phyloP scores from a whole-genome alignment of 2,329 filamentous ascomycete genomes.

The Blastomyces emzantsi region DNA sequence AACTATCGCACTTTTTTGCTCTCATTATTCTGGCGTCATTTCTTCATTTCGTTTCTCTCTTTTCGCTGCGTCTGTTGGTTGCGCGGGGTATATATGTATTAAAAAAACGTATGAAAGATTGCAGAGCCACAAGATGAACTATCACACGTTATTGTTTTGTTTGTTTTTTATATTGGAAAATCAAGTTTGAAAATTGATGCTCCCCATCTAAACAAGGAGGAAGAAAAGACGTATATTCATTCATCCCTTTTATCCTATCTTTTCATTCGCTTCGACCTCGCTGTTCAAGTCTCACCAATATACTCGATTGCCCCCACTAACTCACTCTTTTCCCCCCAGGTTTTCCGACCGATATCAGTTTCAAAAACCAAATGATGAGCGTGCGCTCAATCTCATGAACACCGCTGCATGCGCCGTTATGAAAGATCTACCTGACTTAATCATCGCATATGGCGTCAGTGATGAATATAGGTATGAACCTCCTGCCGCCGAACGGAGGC shows the following conservation, averaged over 20 bases:
- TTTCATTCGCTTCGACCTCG: background rate
- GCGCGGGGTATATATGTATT: too few relatives aligned
- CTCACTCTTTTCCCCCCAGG: constrained; percentile 36
- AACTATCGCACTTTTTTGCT: constrained; percentile 11
- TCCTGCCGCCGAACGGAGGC: constrained; percentile 3
- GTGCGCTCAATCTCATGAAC: constrained; percentile 91
- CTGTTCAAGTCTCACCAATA: background rate
- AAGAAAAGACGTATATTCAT: background rate
- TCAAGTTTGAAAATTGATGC: background rate
- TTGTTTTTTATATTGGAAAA: background rate
- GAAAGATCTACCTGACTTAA: constrained; percentile 72
- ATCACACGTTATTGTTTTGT: too few relatives aligned
- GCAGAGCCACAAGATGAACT: too few relatives aligned
- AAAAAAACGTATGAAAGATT: too few relatives aligned
- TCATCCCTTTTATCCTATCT: background rate
- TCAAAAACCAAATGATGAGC: constrained; percentile 81
- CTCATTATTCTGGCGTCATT: background rate
- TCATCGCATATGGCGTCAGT: constrained; percentile 84
- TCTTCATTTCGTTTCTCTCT: background rate
- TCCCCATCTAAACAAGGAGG: background rate
- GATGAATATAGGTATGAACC: constrained; percentile 63
- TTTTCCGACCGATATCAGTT: constrained; percentile 78
- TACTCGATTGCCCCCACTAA: background rate
- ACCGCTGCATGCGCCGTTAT: constrained; percentile 77
- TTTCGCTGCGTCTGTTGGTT: too few relatives aligned